Evolutionary conservation across 768 basidiomycete species (phyloP).

Genomic region (Favolaschia claudopus): DNA sequence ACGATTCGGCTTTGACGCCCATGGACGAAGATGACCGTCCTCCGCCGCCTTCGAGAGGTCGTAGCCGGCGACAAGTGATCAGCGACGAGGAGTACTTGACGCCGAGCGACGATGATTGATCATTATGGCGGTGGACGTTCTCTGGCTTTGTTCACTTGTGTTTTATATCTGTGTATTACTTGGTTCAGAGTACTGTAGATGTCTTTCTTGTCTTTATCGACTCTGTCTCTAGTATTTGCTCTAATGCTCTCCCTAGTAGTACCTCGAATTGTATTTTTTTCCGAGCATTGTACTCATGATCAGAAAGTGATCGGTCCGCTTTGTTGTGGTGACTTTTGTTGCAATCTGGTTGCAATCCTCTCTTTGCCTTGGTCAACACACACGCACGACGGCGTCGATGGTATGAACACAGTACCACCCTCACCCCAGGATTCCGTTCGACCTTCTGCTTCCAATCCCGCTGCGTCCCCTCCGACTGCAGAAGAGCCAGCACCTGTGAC

Average conservation of each 20-base stretch:
- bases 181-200: conserved; percentile 17
- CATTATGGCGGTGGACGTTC: neutral
- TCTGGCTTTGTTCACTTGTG: neutral
- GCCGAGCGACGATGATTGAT: conserved; percentile 75
- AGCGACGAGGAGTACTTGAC: conserved; percentile 79
- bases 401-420: conserved; percentile 20
- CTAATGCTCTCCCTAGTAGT: conserved; percentile 8
- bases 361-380: neutral
- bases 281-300: no score
- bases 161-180: conserved; percentile 13
- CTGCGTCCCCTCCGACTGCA: neutral
- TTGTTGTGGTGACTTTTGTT: no score
- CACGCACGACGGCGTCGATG: conserved; percentile 8
- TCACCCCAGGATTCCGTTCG: conserved; percentile 5
- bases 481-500: neutral
- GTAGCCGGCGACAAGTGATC: conserved; percentile 76
- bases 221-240: conserved; percentile 14
- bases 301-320: no score
- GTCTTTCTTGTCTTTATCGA: conserved; percentile 11
- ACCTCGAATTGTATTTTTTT: conserved; percentile 19
- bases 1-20: conserved; percentile 76
- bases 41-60: conserved; percentile 57
- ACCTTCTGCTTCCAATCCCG: neutral
- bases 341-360: neutral
- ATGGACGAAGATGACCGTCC: conserved; percentile 85